Conservation (phyloP, 768 basidiomycete species). For the Hortiboletus campestris region DNA sequence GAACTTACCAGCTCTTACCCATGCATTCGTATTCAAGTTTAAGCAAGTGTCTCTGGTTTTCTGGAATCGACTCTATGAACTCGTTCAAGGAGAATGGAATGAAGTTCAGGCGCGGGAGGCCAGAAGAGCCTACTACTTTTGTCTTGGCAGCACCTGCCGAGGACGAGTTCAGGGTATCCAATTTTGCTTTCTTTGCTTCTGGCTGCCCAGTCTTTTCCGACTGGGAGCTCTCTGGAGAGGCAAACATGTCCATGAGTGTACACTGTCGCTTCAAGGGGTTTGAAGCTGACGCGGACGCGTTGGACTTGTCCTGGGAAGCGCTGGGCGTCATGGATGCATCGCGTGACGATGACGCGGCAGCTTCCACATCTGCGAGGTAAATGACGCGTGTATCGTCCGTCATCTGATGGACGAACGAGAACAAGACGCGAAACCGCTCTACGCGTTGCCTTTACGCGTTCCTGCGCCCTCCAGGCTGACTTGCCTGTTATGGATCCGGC, state of each 20-base stretch:
- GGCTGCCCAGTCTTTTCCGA: conserved; percentile 25
- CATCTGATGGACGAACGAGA: conserved; percentile 20
- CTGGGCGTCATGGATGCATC: conserved; percentile 16
- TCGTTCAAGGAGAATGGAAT: conserved; percentile 65
- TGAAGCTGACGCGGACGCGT: conserved; percentile 18
- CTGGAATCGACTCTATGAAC: conserved; percentile 52
- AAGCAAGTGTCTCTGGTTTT: conserved; percentile 57
- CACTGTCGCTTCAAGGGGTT: conserved; percentile 52
- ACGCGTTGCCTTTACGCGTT: conserved; percentile 13
- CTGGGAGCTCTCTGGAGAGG: conserved; percentile 31
- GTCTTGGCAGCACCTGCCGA: conserved; percentile 11
- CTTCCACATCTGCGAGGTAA: conserved; percentile 48
- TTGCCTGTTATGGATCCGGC: conserved; percentile 12
- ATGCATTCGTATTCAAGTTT: conserved; percentile 70
- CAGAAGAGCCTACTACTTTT: conserved; percentile 11
- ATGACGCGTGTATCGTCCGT: conserved; percentile 29
- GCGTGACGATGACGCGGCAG: conserved; percentile 8
- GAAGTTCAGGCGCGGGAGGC: conserved; percentile 47
- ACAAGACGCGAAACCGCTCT: conserved; percentile 7
- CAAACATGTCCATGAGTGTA: conserved; percentile 66
- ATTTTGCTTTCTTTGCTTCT: conserved; percentile 48
- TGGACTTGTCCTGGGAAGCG: conserved; percentile 24
- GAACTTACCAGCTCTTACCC: conserved; percentile 63
- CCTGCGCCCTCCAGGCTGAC: background rate
- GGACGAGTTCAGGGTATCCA: conserved; percentile 28